Evolutionary conservation across 768 basidiomycete genomes (phyloP).

Genomic region (Dacryopinax spathularia): DNA sequence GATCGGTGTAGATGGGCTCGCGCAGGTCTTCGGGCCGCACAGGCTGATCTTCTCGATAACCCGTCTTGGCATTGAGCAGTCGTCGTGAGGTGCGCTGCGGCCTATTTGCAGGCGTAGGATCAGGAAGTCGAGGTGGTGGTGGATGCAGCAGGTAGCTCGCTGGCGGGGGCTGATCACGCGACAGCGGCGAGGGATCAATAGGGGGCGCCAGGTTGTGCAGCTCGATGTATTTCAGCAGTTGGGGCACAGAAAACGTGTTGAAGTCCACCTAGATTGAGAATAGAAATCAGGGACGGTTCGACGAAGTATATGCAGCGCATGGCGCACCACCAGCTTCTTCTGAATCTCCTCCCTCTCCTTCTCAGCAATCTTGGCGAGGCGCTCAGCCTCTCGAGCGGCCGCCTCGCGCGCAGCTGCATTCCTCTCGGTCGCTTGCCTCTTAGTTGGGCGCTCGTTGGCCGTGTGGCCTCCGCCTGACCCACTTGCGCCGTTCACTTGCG

Average conservation of each 20-base stretch:
- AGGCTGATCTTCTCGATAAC: neutral
- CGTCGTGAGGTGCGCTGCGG: neutral
- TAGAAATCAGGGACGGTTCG: neutral
- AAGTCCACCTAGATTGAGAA: neutral
- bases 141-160: neutral
- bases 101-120: neutral
- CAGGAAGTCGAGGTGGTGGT: neutral
- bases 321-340: neutral
- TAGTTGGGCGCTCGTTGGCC: neutral
- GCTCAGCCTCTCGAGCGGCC: neutral
- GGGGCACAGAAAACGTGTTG: neutral
- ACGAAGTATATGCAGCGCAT: neutral
- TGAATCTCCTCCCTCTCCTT: conserved; percentile 2
- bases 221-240: neutral
- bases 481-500: neutral
- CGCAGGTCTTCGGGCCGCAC: neutral
- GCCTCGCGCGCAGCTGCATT: neutral
- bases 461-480: neutral
- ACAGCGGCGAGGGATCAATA: neutral
- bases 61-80: neutral
- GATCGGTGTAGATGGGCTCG: neutral
- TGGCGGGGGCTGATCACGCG: neutral
- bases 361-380: neutral
- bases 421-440: neutral
- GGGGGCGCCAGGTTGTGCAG: neutral